phyloP scores from a whole-genome alignment of 495 filamentous ascomycete genomes.

The Podospora anserina region DNA sequence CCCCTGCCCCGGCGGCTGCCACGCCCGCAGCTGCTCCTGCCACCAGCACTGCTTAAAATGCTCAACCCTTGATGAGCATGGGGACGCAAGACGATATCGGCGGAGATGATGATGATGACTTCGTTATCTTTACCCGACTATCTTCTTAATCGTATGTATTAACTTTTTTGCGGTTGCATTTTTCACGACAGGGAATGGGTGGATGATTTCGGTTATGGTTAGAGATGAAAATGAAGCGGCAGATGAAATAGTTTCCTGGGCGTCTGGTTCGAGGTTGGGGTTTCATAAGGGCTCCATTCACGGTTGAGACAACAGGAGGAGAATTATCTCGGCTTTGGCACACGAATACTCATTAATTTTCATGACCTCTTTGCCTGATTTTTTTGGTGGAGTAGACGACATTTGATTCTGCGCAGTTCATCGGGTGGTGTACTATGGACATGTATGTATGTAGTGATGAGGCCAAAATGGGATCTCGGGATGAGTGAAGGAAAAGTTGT shows the following conservation, averaged over 20 bases:
- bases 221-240: slow-evolving; percentile 33
- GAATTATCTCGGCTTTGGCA: slow-evolving; percentile 32
- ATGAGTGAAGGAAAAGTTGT: slow-evolving; percentile 39
- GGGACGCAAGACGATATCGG: slow-evolving; percentile 20
- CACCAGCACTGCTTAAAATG: slow-evolving; percentile 25
- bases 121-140: slow-evolving; percentile 31
- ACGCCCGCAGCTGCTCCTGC: slow-evolving; percentile 27
- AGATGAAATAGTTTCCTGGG: slow-evolving; percentile 31
- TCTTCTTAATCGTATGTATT: slow-evolving; percentile 35
- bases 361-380: slow-evolving; percentile 23
- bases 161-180: slow-evolving; percentile 34
- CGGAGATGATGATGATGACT: slow-evolving; percentile 18
- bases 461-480: slow-evolving; percentile 5
- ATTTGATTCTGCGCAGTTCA: slow-evolving; percentile 32
- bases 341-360: slow-evolving; percentile 35
- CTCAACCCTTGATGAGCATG: slow-evolving; percentile 26
- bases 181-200: slow-evolving; percentile 36
- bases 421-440: slow-evolving; percentile 33
- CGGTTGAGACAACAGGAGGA: slow-evolving; percentile 18
- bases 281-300: slow-evolving; percentile 31
- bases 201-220: slow-evolving; percentile 33
- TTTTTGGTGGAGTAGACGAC: slow-evolving; percentile 18
- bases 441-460: slow-evolving; percentile 39
- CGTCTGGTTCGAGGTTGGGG: slow-evolving; percentile 25
- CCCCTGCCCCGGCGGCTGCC: slow-evolving; percentile 26